These are phyloP conservation scores for Noccaea caerulescens DNA, from an alignment of 345 rosid genomes.

Conservation along the genomic window DNA sequence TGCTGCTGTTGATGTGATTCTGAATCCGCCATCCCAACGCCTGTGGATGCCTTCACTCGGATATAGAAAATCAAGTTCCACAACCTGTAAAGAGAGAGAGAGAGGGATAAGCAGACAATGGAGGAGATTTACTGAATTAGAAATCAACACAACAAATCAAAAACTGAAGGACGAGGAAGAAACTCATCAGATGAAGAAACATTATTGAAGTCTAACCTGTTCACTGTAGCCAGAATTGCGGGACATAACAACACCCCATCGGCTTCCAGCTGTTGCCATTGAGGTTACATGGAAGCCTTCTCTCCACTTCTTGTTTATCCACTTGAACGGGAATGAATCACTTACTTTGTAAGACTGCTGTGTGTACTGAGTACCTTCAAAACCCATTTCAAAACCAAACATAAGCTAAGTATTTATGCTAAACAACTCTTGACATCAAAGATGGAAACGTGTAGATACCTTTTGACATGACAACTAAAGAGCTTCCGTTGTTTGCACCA, in stretches of 20 bases:
- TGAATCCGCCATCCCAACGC: slow-evolving; percentile 91
- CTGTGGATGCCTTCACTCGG: slow-evolving; percentile 99
- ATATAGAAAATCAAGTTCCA: slow-evolving; percentile 96
- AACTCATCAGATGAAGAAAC: slow-evolving; percentile 5
- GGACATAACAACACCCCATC: slow-evolving; percentile 99
- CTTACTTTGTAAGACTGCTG: slow-evolving; percentile 98
- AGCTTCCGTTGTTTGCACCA: slow-evolving; percentile 88
- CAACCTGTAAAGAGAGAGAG: slow-evolving; percentile 58
- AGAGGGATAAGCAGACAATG: not conserved
- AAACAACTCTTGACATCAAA: not conserved
- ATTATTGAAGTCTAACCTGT: slow-evolving; percentile 59
- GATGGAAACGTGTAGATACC: slow-evolving; percentile 50
- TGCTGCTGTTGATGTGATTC: slow-evolving; percentile 95
- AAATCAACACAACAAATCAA: slow-evolving; percentile 5
- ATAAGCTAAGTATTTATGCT: not conserved
- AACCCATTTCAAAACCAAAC: slow-evolving; percentile 23
- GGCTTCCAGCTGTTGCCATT: slow-evolving; percentile 95
- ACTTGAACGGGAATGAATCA: slow-evolving; percentile 93
- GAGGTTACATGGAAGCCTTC: slow-evolving; percentile 98
- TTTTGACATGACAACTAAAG: slow-evolving; percentile 98
- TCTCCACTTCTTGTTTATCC: slow-evolving; percentile 99
- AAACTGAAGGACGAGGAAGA: not conserved
- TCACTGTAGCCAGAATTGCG: slow-evolving; percentile 93
- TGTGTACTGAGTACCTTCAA: slow-evolving; percentile 78
- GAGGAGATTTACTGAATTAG: slow-evolving; percentile 2